phyloP scores from a whole-genome alignment of 2,329 filamentous ascomycete species.

The Diplodia intermedia region DNA sequence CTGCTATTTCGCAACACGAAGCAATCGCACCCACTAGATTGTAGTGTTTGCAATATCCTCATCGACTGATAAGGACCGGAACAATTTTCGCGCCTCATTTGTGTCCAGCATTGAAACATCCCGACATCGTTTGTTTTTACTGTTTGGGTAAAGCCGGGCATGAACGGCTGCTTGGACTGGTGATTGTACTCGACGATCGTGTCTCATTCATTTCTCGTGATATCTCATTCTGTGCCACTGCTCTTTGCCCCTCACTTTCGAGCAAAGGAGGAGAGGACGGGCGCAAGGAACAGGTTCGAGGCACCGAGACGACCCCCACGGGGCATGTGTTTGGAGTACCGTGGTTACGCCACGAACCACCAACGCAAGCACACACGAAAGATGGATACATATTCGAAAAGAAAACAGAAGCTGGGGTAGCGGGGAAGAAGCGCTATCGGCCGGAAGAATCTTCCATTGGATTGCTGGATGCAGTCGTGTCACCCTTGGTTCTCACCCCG shows the following conservation, averaged over 20 bases:
- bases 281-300: neutral
- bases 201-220: neutral
- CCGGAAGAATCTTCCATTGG: neutral
- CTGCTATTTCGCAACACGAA: neutral
- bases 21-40: too few relatives aligned
- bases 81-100: neutral
- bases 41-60: neutral
- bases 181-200: neutral
- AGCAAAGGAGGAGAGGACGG: neutral
- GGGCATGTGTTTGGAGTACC: neutral
- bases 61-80: neutral
- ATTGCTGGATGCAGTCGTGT: neutral
- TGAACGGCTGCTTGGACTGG: neutral
- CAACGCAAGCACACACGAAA: neutral
- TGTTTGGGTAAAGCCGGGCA: neutral
- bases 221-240: neutral
- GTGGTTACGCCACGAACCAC: neutral
- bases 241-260: neutral
- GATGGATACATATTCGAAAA: neutral
- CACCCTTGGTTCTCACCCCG: neutral
- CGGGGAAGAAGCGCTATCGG: neutral
- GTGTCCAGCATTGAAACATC: neutral
- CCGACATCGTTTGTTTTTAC: neutral
- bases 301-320: neutral
- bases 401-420: neutral